Evolutionary conservation across 179 eudicot genomes (phyloP).

Genomic region (Sideroxylon spinosum): DNA sequence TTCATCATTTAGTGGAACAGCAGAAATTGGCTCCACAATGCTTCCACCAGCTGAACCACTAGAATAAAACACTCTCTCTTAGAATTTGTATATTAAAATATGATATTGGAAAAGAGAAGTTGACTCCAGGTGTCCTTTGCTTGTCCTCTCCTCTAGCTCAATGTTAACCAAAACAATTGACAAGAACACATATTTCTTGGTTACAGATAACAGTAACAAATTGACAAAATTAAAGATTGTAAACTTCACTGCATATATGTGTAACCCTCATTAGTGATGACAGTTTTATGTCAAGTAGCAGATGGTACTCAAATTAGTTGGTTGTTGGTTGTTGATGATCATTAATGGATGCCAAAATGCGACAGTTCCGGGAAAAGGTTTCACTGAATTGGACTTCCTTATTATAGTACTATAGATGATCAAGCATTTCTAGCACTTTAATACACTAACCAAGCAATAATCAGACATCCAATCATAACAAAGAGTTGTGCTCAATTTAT

Average conservation of each 20-base stretch:
- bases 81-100: constrained; percentile 6
- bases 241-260: background rate
- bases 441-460: background rate
- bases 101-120: background rate
- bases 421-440: background rate
- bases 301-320: too few species aligned
- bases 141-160: background rate
- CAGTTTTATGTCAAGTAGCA: too few species aligned
- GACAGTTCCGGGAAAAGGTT: background rate
- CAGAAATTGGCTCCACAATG: constrained; percentile 82
- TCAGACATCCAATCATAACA: background rate
- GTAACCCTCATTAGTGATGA: background rate
- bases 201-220: background rate
- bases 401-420: background rate
- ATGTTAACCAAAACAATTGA: background rate
- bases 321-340: too few species aligned
- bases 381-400: too few species aligned
- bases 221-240: background rate
- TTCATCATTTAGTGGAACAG: constrained; percentile 89
- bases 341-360: too few species aligned
- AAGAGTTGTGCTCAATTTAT: constrained; percentile 15
- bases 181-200: background rate
- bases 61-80: constrained; percentile 28
- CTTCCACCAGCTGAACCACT: constrained; percentile 86
- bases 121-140: constrained; percentile 9